Evolutionary conservation across 2,329 filamentous ascomycete genomes (phyloP).

Genomic region (Akanthomyces lecanii): DNA sequence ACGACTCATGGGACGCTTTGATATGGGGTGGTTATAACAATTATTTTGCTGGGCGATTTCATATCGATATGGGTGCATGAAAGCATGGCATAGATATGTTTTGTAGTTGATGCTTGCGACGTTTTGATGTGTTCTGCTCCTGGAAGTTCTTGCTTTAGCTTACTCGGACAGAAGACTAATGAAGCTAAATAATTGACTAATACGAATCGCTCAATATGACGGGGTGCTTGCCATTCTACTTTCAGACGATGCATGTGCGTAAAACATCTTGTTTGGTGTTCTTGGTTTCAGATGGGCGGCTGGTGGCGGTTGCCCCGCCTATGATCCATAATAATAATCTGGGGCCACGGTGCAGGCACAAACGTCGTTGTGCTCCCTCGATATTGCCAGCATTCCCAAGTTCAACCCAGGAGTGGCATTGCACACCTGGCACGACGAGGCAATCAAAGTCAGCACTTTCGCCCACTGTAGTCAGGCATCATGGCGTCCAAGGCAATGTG

Average conservation of each 20-base stretch:
- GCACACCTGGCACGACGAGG: background rate
- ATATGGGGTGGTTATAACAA: slow-evolving; percentile 18
- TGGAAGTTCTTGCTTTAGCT: slow-evolving; percentile 6
- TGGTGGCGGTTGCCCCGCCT: slow-evolving; percentile 16
- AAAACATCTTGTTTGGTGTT: background rate
- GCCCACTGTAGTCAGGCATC: slow-evolving; percentile 19
- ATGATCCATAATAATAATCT: slow-evolving; percentile 15
- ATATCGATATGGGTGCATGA: slow-evolving; percentile 16
- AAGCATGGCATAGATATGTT: slow-evolving; percentile 9
- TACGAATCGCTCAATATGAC: background rate
- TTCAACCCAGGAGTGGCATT: slow-evolving; percentile 5
- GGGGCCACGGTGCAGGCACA: slow-evolving; percentile 1
- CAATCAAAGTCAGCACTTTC: background rate
- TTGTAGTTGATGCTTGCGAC: slow-evolving; percentile 2
- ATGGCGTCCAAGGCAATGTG: slow-evolving; percentile 81
- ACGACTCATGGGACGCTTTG: slow-evolving; percentile 4
- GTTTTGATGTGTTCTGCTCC: slow-evolving; percentile 11
- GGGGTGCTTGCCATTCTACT: background rate
- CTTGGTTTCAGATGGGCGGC: background rate
- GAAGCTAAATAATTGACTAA: slow-evolving; percentile 10
- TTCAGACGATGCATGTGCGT: background rate
- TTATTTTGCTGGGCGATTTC: slow-evolving; percentile 18
- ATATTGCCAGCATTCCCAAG: slow-evolving; percentile 5
- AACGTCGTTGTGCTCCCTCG: slow-evolving; percentile 1
- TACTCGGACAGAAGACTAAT: slow-evolving; percentile 10